Conservation (phyloP, 495 filamentous ascomycete species). For the Cairneyella variabilis region DNA sequence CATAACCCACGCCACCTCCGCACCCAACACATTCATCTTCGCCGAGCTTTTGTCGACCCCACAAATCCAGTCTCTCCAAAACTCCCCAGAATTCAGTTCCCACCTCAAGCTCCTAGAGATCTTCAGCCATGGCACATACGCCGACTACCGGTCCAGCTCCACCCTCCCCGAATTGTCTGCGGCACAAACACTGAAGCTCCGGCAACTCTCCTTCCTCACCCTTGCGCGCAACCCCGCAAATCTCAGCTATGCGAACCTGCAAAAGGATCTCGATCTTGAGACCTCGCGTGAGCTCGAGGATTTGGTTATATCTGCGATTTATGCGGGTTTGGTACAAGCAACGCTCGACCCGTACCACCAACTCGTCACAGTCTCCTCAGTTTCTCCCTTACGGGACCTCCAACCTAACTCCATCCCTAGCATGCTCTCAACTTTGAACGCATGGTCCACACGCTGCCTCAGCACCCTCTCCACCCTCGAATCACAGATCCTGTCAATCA, state of each 20-base stretch:
- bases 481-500: slow-evolving; percentile 57
- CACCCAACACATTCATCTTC: slow-evolving; percentile 89
- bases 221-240: slow-evolving; percentile 55
- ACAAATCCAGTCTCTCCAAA: slow-evolving; percentile 70
- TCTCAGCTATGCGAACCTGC: slow-evolving; percentile 72
- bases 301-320: slow-evolving; percentile 85
- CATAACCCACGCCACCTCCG: slow-evolving; percentile 80
- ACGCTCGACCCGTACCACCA: slow-evolving; percentile 75
- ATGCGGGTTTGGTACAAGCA: slow-evolving; percentile 73
- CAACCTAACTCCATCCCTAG: slow-evolving; percentile 60
- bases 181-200: slow-evolving; percentile 78
- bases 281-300: slow-evolving; percentile 75
- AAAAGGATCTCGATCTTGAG: slow-evolving; percentile 60
- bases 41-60: slow-evolving; percentile 82
- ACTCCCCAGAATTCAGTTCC: slow-evolving; percentile 37
- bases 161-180: slow-evolving; percentile 68
- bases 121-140: slow-evolving; percentile 90
- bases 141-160: slow-evolving; percentile 54
- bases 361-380: slow-evolving; percentile 69
- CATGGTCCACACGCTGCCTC: slow-evolving; percentile 75
- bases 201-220: slow-evolving; percentile 82
- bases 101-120: slow-evolving; percentile 79
- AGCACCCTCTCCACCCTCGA: slow-evolving; percentile 74
- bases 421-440: slow-evolving; percentile 62
- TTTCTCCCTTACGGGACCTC: slow-evolving; percentile 83